These are phyloP conservation scores for Cytospora schulzeri DNA, from an alignment of 2,329 filamentous ascomycete genomes.

Conservation along the genomic window DNA sequence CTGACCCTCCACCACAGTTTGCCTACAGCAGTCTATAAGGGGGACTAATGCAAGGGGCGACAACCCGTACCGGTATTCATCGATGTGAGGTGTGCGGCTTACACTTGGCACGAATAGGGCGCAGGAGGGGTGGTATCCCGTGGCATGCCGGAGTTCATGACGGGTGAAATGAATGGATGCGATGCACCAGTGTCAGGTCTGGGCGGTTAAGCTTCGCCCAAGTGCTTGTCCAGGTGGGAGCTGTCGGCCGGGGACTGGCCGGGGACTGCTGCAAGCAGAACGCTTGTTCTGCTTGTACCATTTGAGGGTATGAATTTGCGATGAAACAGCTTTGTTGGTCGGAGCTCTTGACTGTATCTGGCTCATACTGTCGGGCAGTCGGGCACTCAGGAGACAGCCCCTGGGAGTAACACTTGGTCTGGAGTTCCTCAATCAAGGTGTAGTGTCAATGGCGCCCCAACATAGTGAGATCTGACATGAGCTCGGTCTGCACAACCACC, in stretches of 20 bases:
- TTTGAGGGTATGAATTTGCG: background rate
- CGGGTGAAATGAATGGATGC: background rate
- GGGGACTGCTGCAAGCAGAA: conserved; percentile 2
- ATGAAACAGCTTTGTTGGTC: background rate
- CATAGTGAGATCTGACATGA: background rate
- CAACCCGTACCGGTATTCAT: background rate
- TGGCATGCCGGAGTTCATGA: background rate
- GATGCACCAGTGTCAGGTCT: background rate
- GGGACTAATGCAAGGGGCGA: conserved; percentile 20
- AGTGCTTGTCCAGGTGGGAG: too few species aligned
- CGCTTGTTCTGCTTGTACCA: conserved; percentile 11
- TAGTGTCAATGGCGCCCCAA: background rate
- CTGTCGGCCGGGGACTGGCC: conserved; percentile 7
- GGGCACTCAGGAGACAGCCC: too few species aligned
- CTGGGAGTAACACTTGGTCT: too few species aligned
- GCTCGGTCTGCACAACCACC: too few species aligned
- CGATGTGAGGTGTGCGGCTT: background rate
- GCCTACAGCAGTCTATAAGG: background rate
- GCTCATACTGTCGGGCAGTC: background rate
- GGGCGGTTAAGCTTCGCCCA: background rate
- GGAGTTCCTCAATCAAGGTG: too few species aligned
- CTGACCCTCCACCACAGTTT: conserved; percentile 9
- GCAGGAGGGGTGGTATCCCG: conserved; percentile 4
- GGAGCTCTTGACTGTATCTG: background rate
- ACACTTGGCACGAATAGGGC: conserved; percentile 2